Percentiles rank a stretch among this genome's conserved stretches.
Conservation (phyloP, 2,329 filamentous ascomycete species). For the Basipetospora chlamydospora region DNA sequence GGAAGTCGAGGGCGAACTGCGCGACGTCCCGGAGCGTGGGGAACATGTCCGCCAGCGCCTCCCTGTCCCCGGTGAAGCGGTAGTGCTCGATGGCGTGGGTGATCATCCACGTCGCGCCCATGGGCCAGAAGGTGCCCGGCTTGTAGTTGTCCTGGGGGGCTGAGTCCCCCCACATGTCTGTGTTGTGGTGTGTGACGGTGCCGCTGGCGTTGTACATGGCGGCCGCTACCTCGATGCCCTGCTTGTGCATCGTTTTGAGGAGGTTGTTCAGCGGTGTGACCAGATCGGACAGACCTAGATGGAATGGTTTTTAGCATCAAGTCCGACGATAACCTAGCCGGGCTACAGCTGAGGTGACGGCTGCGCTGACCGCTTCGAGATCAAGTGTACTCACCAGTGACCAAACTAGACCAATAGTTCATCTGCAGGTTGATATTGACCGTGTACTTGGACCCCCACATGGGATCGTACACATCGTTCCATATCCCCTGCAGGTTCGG, state of each 20-base stretch:
- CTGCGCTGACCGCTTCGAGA: background rate
- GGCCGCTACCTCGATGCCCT: slow-evolving; percentile 16
- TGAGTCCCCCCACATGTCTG: slow-evolving; percentile 20
- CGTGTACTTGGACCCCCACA: slow-evolving; percentile 28
- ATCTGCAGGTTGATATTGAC: slow-evolving; percentile 28
- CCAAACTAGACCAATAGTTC: slow-evolving; percentile 23
- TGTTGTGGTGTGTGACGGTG: slow-evolving; percentile 22
- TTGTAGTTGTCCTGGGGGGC: slow-evolving; percentile 10
- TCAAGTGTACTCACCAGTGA: background rate
- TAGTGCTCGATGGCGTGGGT: slow-evolving; percentile 24
- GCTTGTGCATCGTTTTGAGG: slow-evolving; percentile 20
- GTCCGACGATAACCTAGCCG: background rate
- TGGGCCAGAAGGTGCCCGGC: slow-evolving; percentile 20
- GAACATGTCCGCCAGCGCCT: slow-evolving; percentile 14
- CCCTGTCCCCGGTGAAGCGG: slow-evolving; percentile 17
- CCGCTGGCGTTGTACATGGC: slow-evolving; percentile 19
- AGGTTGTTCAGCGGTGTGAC: slow-evolving; percentile 23
- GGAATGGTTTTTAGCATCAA: slow-evolving; percentile 7
- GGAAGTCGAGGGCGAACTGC: slow-evolving; percentile 17
- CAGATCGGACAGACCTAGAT: slow-evolving; percentile 14
- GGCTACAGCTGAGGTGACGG: background rate
- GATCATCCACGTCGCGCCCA: slow-evolving; percentile 25
- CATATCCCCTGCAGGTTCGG: slow-evolving; percentile 30
- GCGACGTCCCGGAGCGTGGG: slow-evolving; percentile 16
- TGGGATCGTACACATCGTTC: slow-evolving; percentile 23